Percentiles rank a stretch among this genome's conserved stretches.
Evolutionary conservation across 169 alveolate genomes (phyloP).

Genomic region (Plasmodium knowlesi): DNA sequence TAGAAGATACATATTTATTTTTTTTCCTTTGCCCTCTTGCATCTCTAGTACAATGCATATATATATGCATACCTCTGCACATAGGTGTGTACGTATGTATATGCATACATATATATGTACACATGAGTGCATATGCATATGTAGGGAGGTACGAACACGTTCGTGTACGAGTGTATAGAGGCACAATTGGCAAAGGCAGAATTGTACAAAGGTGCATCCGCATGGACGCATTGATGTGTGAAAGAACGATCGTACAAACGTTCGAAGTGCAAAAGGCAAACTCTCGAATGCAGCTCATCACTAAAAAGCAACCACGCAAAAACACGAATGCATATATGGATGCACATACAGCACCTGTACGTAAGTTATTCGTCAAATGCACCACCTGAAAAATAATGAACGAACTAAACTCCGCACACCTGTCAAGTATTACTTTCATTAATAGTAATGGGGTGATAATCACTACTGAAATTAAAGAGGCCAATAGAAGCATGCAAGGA

Average conservation of each 20-base stretch:
- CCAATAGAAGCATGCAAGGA: slow-evolving; percentile 7
- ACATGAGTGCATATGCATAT: slow-evolving; percentile 2
- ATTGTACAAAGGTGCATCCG: background rate
- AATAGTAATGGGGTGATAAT: slow-evolving; percentile 60
- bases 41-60: background rate
- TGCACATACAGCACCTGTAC: slow-evolving; percentile 7
- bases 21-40: background rate
- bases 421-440: slow-evolving; percentile 53
- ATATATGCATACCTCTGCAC: background rate
- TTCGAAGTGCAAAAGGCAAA: background rate
- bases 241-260: background rate
- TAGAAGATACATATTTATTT: background rate
- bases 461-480: slow-evolving; percentile 48
- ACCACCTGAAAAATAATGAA: slow-evolving; percentile 19
- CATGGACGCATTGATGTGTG: background rate
- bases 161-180: background rate
- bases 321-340: slow-evolving; percentile 9
- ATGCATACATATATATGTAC: background rate
- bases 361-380: background rate
- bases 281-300: background rate
- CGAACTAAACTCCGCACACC: slow-evolving; percentile 7
- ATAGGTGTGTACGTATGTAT: background rate
- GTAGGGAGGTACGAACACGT: background rate
- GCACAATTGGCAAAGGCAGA: background rate
- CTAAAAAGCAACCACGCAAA: background rate